phyloP scores from a whole-genome alignment of 805 yeast genomes.

The Candida mattraensis region DNA sequence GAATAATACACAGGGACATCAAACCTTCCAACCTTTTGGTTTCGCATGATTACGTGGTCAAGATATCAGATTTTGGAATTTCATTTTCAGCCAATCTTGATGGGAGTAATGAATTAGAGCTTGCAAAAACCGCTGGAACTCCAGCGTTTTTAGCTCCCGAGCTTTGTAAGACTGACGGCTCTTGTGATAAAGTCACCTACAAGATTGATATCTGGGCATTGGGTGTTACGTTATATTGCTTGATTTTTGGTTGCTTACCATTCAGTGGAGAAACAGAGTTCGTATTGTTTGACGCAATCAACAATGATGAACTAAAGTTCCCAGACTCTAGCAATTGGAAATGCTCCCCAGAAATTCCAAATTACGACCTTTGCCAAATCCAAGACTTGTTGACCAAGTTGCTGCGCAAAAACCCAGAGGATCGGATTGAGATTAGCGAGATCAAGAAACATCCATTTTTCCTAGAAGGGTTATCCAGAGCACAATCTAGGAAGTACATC shows the following conservation, averaged over 20 bases:
- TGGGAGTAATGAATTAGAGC: slow-evolving; percentile 65
- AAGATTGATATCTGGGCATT: slow-evolving; percentile 98
- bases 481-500: slow-evolving; percentile 29
- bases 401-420: slow-evolving; percentile 66
- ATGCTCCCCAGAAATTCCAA: slow-evolving; percentile 22
- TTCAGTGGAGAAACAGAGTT: slow-evolving; percentile 85
- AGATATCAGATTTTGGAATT: slow-evolving; percentile 96
- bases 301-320: slow-evolving; percentile 54
- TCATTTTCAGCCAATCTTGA: slow-evolving; percentile 63
- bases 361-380: slow-evolving; percentile 37
- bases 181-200: slow-evolving; percentile 58
- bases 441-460: slow-evolving; percentile 77
- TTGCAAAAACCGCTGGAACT: slow-evolving; percentile 96
- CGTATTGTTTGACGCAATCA: slow-evolving; percentile 81
- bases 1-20: slow-evolving; percentile 91
- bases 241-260: slow-evolving; percentile 85
- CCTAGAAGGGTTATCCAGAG: slow-evolving; percentile 29
- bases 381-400: slow-evolving; percentile 61
- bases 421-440: slow-evolving; percentile 67
- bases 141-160: slow-evolving; percentile 98
- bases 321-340: slow-evolving; percentile 45
- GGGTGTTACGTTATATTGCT: slow-evolving; percentile 87
- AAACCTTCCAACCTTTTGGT: slow-evolving; percentile 91
- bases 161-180: slow-evolving; percentile 63
- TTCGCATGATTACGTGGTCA: slow-evolving; percentile 67